These are phyloP conservation scores for Acmispon strigosus DNA, from an alignment of 306 rosid genomes.

Conservation along the genomic window DNA sequence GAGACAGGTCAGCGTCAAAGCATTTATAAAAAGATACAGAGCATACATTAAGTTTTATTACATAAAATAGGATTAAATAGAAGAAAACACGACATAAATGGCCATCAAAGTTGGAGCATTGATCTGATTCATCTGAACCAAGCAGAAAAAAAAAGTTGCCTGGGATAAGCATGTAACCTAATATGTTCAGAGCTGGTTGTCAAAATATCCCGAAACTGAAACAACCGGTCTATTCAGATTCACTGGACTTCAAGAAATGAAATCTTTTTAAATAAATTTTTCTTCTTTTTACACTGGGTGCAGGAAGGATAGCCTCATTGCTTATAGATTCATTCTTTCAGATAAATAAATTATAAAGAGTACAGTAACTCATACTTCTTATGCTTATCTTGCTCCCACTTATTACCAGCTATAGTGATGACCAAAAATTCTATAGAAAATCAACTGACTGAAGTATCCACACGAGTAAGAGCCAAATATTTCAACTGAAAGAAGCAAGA, in stretches of 20 bases:
- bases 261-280: not conserved
- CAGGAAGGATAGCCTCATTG: not conserved
- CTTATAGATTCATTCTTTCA: not conserved
- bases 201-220: not conserved
- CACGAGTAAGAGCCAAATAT: not conserved
- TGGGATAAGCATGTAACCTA: not conserved
- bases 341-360: not conserved
- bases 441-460: not conserved
- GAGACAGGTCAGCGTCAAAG: not conserved
- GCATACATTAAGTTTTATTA: not conserved
- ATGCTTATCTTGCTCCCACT: not conserved
- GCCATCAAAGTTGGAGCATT: not conserved
- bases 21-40: not conserved
- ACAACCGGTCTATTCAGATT: not conserved
- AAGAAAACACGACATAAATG: not conserved
- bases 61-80: not conserved
- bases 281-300: not conserved
- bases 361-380: not conserved
- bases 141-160: not conserved
- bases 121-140: not conserved
- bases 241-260: not conserved
- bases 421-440: not conserved
- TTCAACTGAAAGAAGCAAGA: constrained; percentile 14
- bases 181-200: not conserved
- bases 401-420: not conserved